Conservation (phyloP, 2,329 filamentous ascomycete species). For the Graphiopsis chlorocephala region DNA sequence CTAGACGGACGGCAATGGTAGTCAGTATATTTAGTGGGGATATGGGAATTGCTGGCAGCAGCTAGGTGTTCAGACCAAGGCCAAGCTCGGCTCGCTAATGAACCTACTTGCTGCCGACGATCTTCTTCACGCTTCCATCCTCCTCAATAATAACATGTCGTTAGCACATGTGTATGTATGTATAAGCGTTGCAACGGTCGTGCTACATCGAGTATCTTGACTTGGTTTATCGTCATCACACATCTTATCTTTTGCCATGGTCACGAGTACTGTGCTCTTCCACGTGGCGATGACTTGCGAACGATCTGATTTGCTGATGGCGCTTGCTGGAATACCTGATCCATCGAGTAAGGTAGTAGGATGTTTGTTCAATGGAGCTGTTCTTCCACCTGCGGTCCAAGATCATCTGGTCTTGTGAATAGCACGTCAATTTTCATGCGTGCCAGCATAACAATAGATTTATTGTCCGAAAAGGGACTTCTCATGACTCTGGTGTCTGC, state of each 20-base stretch:
- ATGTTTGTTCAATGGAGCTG: not conserved
- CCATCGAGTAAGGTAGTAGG: not conserved
- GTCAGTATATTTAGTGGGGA: constrained; percentile 4
- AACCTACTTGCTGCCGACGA: not conserved
- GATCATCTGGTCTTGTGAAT: not conserved
- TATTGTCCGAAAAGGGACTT: too few species aligned
- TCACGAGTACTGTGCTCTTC: not conserved
- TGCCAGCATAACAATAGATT: too few species aligned
- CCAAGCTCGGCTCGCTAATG: not conserved
- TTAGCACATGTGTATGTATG: too few species aligned
- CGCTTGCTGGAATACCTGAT: not conserved
- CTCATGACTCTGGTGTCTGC: not conserved
- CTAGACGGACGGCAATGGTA: not conserved
- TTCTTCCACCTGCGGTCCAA: not conserved
- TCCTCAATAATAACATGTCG: not conserved
- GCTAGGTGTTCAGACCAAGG: not conserved
- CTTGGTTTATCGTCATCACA: not conserved
- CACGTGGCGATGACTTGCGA: not conserved
- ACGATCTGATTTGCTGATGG: not conserved
- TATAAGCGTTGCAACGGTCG: not conserved
- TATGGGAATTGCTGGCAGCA: not conserved
- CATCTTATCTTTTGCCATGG: not conserved
- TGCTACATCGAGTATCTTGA: not conserved
- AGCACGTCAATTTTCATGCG: not conserved
- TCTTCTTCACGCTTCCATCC: constrained; percentile 7